Conservation (phyloP, 129 eudicot species). For the sunflower (Helianthus annuus) region HanXRQr2.0-SUNRISE NC_035445.2:100794833-100795332, state of each 20-base stretch:
- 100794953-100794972: constrained; percentile 18
- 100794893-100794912: background rate
- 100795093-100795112: constrained; percentile 47
- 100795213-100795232: constrained; percentile 9
- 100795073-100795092: constrained; percentile 1
- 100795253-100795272: background rate
- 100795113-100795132: constrained; percentile 57
- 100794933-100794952: background rate
- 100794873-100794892: background rate
- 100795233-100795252: background rate
- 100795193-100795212: background rate
- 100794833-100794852: background rate
- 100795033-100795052: constrained; percentile 19
- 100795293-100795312: background rate
- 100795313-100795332: background rate
- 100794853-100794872: background rate
- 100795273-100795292: background rate
- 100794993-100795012: constrained; percentile 20
- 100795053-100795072: background rate
- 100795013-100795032: constrained; percentile 8
- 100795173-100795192: constrained; percentile 66
- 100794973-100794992: background rate
- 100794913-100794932: background rate
- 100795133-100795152: constrained; percentile 97
- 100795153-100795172: constrained; percentile 75